These are phyloP conservation scores for Paxillus rubicundulus DNA, from an alignment of 768 basidiomycete species.

Conservation along the genomic window DNA sequence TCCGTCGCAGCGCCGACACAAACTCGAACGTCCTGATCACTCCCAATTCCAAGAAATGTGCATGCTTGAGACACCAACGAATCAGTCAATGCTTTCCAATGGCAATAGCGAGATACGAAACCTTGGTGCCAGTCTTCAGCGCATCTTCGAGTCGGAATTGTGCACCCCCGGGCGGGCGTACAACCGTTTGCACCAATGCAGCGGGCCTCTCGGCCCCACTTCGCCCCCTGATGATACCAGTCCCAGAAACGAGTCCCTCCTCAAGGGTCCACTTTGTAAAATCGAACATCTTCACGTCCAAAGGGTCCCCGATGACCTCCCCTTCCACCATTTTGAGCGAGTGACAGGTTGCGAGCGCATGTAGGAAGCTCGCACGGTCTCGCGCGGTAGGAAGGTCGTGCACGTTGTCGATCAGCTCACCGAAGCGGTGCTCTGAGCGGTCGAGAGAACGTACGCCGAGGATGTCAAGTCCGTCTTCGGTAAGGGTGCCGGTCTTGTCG, in stretches of 20 bases:
- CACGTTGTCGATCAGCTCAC: slow-evolving; percentile 84
- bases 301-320: slow-evolving; percentile 88
- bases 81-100: slow-evolving; percentile 1
- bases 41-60: slow-evolving; percentile 95
- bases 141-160: slow-evolving; percentile 93
- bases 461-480: slow-evolving; percentile 96
- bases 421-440: slow-evolving; percentile 72
- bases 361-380: slow-evolving; percentile 81
- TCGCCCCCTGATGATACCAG: slow-evolving; percentile 66
- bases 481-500: slow-evolving; percentile 98
- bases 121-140: slow-evolving; percentile 77
- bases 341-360: slow-evolving; percentile 95
- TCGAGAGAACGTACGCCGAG: slow-evolving; percentile 89
- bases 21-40: slow-evolving; percentile 97
- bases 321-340: slow-evolving; percentile 89
- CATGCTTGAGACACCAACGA: slow-evolving; percentile 54
- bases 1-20: slow-evolving; percentile 85
- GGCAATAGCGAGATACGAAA: slow-evolving; percentile 29
- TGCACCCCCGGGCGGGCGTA: slow-evolving; percentile 91
- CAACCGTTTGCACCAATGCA: slow-evolving; percentile 93
- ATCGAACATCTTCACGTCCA: slow-evolving; percentile 97
- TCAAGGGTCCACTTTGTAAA: slow-evolving; percentile 97
- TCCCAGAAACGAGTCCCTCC: slow-evolving; percentile 76
- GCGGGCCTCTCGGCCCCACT: slow-evolving; percentile 67
- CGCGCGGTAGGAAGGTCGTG: slow-evolving; percentile 73